Base-by-base conservation (phyloP, 2,329 filamentous ascomycete species). In the Pyrenochaeta sp. region DNA sequence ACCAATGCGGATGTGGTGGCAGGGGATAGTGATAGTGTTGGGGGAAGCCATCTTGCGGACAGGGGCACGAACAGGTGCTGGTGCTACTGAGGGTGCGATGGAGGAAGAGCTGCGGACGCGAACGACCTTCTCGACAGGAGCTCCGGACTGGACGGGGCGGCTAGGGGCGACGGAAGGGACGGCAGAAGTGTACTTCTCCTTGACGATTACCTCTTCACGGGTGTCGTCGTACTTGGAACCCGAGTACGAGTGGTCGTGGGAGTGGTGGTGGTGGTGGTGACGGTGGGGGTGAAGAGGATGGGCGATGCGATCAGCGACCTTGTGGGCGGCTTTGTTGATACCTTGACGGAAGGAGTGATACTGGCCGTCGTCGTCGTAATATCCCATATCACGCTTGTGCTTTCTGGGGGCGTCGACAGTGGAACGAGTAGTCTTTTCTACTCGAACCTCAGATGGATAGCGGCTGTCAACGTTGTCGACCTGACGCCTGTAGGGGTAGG, bases 1-100 rank as follows among this genome's bases (percentile, higher is more conserved):
- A 80, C 95, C 95, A 73, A 98, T 91, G 83, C 95, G 95, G 83
- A 99, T 94, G 86, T 98, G 96, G 88, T 99, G 92, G 90, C 92
- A 97, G 66, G 96, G 95, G 80, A 99, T 97, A 77, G 93, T 94
- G 79, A 98, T 93, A 71, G 92, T 96, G 85, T 95, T 93, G 77
- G 89, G 84, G 77, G 89, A 85, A 74, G 76, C 60, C 75, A 76
- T 77, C 62, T 70, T 74, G 72, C 68, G 69, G 56, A 66, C 58
- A 27, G 69, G 53, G 46, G 63, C 61, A 29, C 40, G 51, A 45
- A 52, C 51, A 23, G 51, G 40, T 40, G 46, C 49, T 48, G 56
- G 46, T 49, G 45, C 50, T 52, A 60, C 54, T 41, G 65, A 56
- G 93, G 87, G 97, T 90, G 89, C 55, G 44, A 42, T 41, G 32